Base-by-base conservation (phyloP, 495 filamentous ascomycete species). In the Penicillium arizonense region DNA sequence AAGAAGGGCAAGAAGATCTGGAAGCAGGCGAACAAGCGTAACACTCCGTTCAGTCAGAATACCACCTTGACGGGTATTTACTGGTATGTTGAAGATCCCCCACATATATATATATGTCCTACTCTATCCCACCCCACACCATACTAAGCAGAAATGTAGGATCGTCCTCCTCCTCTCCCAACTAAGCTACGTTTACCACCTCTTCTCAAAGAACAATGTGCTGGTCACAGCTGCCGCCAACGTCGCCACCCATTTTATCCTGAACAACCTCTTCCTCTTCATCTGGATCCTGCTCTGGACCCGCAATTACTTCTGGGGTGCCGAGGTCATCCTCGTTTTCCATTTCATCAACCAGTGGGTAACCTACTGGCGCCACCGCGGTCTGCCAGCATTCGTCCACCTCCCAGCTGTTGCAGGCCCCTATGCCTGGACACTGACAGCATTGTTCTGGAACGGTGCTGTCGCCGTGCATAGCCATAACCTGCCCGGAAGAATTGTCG, bases 371-470 rank as follows among this genome's bases (percentile, higher is more conserved):
- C 86, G 87, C 20, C 82, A 94, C 73, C 75, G 72, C 18, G 75
- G 76, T 0, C 82, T 84, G 20, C 83, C 87, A 3, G 77, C 81
- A 20, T 78, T 87, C 49, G 87, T 94, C 56, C 91, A 96, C 65
- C 66, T 83, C 10, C 79, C 89, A 3, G 84, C 82, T 39, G 81
- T 92, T 9, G 83, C 86, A 7, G 87, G 86, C 9, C 91, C 91
- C 4, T 73, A 93, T 50, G 89, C 89, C 5, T 96, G 88, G 87
- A 87, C 85, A 0, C 84, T 91, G 56, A 84, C 91, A 28, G 86
- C 88, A 32, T 72, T 96, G 30, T 90, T 90, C 74, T 95, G 89
- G 87, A 87, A 90, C 56, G 91, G 91, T 4, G 89, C 91, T 5
- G 87, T 89, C 45, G 86, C 85, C 62, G 83, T 91, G 13, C 55